phyloP scores from a whole-genome alignment of 768 basidiomycete species.

The Zangia roseola region DNA sequence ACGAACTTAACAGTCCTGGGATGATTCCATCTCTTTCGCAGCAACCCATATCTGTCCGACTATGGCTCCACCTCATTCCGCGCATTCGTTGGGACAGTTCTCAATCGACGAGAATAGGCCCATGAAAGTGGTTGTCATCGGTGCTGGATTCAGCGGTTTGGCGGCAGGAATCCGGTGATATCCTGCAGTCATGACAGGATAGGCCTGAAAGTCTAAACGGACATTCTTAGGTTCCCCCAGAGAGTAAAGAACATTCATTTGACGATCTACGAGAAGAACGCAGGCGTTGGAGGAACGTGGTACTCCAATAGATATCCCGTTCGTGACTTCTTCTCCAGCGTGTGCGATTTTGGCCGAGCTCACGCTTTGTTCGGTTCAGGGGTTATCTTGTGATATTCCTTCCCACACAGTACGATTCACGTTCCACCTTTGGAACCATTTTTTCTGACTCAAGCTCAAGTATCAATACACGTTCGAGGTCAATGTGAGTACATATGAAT shows the following conservation, averaged over 20 bases:
- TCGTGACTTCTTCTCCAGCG: conserved; percentile 16
- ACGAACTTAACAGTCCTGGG: too few species aligned
- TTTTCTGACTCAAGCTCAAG: conserved; percentile 27
- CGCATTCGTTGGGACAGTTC: conserved; percentile 39
- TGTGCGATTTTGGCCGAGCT: background rate
- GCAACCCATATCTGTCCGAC: too few species aligned
- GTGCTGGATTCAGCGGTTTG: conserved; percentile 61
- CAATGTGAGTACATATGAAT: conserved; percentile 35
- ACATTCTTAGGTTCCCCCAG: conserved; percentile 48
- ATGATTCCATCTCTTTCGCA: too few species aligned
- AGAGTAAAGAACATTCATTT: conserved; percentile 52
- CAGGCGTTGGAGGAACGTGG: conserved; percentile 66
- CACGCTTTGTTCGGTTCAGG: conserved; percentile 28
- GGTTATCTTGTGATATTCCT: conserved; percentile 62
- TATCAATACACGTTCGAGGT: conserved; percentile 59
- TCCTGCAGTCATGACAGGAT: background rate
- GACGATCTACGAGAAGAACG: conserved; percentile 57
- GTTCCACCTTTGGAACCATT: background rate
- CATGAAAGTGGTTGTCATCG: conserved; percentile 54
- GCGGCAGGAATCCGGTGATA: conserved; percentile 53
- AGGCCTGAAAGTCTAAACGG: background rate
- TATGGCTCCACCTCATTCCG: background rate
- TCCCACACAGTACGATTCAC: conserved; percentile 45
- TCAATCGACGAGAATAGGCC: conserved; percentile 52
- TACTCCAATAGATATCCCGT: conserved; percentile 53